phyloP scores from a whole-genome alignment of 2,329 filamentous ascomycete species.

The Sordariomycetes sp. region DNA sequence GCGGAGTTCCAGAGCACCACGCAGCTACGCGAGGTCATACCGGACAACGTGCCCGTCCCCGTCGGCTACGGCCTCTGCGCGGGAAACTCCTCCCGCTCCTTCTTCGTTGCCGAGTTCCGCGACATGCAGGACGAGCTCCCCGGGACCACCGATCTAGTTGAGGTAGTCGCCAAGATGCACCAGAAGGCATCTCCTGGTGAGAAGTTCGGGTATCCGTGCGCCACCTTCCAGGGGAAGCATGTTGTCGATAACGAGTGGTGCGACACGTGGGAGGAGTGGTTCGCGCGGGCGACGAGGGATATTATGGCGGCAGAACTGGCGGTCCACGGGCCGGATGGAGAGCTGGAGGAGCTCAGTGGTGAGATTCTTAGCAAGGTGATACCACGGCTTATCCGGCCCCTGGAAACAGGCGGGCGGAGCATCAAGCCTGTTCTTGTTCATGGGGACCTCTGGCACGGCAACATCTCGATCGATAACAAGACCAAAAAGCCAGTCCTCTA shows the following conservation, averaged over 20 bases:
- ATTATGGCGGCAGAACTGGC: constrained; percentile 14
- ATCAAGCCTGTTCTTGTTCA: constrained; percentile 30
- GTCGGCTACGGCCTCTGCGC: too few species aligned
- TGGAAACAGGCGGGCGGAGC: constrained; percentile 24
- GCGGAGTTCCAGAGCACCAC: too few species aligned
- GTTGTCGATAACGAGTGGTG: constrained; percentile 9
- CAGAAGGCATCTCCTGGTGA: too few species aligned
- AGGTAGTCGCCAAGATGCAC: too few species aligned
- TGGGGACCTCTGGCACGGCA: constrained; percentile 26
- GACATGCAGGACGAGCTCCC: too few species aligned
- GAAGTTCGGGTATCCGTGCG: too few species aligned
- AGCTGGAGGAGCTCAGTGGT: constrained; percentile 15
- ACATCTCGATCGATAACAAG: constrained; percentile 16
- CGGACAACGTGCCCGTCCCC: too few species aligned
- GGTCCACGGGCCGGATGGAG: constrained; percentile 13
- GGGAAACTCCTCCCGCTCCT: too few species aligned
- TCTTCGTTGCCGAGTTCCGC: too few species aligned
- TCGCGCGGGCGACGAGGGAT: constrained; percentile 12
- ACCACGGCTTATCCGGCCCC: constrained; percentile 27
- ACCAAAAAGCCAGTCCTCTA: constrained; percentile 20
- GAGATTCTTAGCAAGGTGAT: constrained; percentile 26
- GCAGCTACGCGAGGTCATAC: too few species aligned
- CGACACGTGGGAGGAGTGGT: constrained; percentile 11
- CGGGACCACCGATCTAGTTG: too few species aligned
- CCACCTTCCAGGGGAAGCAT: too few species aligned